Conservation (phyloP, 2,329 filamentous ascomycete genomes). For the Ophiosphaerella narmari region DNA sequence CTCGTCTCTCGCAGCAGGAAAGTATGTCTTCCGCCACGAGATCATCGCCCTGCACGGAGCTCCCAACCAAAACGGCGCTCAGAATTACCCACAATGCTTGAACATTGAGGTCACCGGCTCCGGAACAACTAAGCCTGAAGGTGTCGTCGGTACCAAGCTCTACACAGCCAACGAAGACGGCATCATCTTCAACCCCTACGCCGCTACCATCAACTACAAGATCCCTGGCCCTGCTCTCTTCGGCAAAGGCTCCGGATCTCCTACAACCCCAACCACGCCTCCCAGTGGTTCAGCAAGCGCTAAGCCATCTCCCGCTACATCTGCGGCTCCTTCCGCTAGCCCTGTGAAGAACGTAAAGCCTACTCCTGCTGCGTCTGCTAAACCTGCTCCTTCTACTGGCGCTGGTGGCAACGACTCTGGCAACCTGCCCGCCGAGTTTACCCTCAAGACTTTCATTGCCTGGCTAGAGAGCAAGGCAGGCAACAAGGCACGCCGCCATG, state of each 20-base stretch:
- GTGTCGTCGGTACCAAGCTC: slow-evolving; percentile 57
- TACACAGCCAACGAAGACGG: slow-evolving; percentile 49
- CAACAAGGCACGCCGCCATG: slow-evolving; percentile 33
- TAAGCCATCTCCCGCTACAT: slow-evolving; percentile 13
- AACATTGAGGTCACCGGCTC: slow-evolving; percentile 57
- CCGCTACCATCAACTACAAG: slow-evolving; percentile 40
- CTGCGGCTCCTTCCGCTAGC: slow-evolving; percentile 3
- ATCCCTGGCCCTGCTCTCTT: slow-evolving; percentile 52
- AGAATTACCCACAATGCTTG: slow-evolving; percentile 58
- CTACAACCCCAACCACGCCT: slow-evolving; percentile 12
- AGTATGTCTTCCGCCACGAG: slow-evolving; percentile 63
- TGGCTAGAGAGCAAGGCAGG: slow-evolving; percentile 38
- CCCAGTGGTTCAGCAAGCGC: slow-evolving; percentile 2
- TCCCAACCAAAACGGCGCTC: slow-evolving; percentile 53
- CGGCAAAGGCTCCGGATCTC: slow-evolving; percentile 22
- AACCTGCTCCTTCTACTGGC: slow-evolving; percentile 19
- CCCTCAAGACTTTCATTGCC: slow-evolving; percentile 38
- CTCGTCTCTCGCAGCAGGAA: slow-evolving; percentile 50
- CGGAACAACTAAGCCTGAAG: slow-evolving; percentile 51
- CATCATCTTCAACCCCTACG: slow-evolving; percentile 51
- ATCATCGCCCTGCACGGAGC: slow-evolving; percentile 56
- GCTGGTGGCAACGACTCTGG: slow-evolving; percentile 7
- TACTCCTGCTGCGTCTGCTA: not conserved
- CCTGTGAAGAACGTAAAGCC: not conserved
- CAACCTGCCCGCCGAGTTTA: slow-evolving; percentile 37